Evolutionary conservation across 441 rosid species (phyloP).

Genomic region (Manihot esculenta): DNA sequence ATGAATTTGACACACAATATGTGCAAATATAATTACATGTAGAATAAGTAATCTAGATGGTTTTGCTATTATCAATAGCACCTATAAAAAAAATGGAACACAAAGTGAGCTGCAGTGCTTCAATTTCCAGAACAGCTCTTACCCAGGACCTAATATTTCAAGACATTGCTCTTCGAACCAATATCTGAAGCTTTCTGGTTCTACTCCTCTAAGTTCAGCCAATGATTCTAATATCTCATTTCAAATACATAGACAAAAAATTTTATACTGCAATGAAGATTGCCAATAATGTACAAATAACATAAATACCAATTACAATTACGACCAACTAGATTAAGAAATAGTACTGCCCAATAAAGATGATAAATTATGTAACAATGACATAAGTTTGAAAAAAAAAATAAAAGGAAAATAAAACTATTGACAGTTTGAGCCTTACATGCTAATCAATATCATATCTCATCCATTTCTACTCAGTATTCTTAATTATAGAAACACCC

Average conservation of each 20-base stretch:
- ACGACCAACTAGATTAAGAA: background rate
- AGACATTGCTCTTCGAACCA: background rate
- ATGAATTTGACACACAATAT: background rate
- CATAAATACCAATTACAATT: background rate
- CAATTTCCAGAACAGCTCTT: background rate
- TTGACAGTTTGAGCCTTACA: no score
- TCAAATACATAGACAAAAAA: background rate
- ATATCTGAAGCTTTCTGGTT: background rate
- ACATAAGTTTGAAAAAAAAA: background rate
- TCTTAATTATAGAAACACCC: background rate
- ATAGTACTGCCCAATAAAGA: background rate
- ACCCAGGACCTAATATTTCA: background rate
- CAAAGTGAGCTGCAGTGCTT: background rate
- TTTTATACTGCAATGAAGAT: background rate
- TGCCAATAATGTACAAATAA: background rate
- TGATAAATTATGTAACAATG: background rate
- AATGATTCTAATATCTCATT: background rate
- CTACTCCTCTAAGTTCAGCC: background rate
- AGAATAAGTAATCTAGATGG: background rate
- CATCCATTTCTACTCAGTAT: no score
- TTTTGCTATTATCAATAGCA: conserved; percentile 3
- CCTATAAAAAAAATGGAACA: background rate
- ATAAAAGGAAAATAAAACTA: no score
- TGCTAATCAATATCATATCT: no score
- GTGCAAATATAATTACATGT: background rate